phyloP scores from a whole-genome alignment of 106 monocot species.

The Allium fistulosum region DNA sequence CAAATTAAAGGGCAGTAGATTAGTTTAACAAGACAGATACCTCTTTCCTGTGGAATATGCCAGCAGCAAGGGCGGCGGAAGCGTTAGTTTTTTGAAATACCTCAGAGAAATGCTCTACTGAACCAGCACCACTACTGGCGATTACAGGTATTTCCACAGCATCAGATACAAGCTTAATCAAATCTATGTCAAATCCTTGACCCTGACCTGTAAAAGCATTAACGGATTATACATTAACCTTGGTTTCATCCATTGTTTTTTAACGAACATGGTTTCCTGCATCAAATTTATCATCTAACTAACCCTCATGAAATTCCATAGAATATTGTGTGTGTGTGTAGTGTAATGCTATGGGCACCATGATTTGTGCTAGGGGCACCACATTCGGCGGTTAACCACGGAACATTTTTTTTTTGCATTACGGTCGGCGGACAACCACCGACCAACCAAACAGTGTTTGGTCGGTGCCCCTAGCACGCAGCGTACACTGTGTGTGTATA shows the following conservation, averaged over 20 bases:
- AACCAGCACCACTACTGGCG: constrained; percentile 95
- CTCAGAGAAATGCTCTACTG: constrained; percentile 76
- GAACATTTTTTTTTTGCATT: no score
- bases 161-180: constrained; percentile 77
- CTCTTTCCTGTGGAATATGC: constrained; percentile 98
- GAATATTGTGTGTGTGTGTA: no score
- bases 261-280: no score
- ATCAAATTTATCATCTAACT: no score
- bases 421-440: no score
- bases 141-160: constrained; percentile 91
- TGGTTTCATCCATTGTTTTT: no score
- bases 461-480: no score
- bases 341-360: not conserved
- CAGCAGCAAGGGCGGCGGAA: constrained; percentile 96
- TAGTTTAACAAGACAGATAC: constrained; percentile 18
- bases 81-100: constrained; percentile 89
- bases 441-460: no score
- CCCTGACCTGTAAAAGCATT: constrained; percentile 67
- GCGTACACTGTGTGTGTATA: no score
- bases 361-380: no score
- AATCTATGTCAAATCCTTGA: constrained; percentile 80
- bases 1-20: not conserved
- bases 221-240: not conserved
- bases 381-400: no score
- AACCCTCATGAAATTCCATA: no score